These are phyloP conservation scores for Amylocystis lapponica DNA, from an alignment of 768 basidiomycete species.

Conservation along the genomic window DNA sequence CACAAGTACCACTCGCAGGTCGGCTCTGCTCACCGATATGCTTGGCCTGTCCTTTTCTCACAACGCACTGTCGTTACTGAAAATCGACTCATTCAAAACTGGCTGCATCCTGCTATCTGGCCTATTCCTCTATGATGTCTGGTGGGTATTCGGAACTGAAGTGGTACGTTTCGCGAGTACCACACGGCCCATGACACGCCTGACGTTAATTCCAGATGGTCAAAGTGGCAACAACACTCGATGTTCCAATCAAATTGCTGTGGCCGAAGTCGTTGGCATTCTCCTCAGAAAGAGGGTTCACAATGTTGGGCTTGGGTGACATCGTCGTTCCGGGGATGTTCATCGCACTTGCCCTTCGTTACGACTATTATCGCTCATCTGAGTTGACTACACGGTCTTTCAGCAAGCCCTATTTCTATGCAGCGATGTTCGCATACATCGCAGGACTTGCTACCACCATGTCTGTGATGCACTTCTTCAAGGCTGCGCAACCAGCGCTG, in stretches of 20 bases:
- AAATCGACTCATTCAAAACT: slow-evolving; percentile 86
- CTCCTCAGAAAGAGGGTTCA: slow-evolving; percentile 52
- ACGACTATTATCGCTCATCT: slow-evolving; percentile 52
- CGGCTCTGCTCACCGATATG: slow-evolving; percentile 74
- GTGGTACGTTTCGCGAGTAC: slow-evolving; percentile 71
- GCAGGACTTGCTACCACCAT: slow-evolving; percentile 72
- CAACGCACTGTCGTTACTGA: slow-evolving; percentile 72
- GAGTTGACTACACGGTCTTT: slow-evolving; percentile 33
- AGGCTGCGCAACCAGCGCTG: slow-evolving; percentile 83
- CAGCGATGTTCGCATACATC: slow-evolving; percentile 66
- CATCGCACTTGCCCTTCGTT: slow-evolving; percentile 80
- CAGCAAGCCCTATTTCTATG: slow-evolving; percentile 70
- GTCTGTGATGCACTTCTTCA: slow-evolving; percentile 75
- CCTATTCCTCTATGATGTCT: slow-evolving; percentile 90
- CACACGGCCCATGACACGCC: too few relatives aligned
- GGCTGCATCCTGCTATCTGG: slow-evolving; percentile 78
- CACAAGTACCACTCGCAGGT: slow-evolving; percentile 38
- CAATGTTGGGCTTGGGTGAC: slow-evolving; percentile 92
- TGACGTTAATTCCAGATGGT: slow-evolving; percentile 74
- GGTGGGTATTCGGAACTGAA: slow-evolving; percentile 89
- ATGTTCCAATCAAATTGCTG: slow-evolving; percentile 90
- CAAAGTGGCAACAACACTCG: slow-evolving; percentile 82
- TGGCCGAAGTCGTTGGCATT: slow-evolving; percentile 68
- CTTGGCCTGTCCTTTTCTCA: slow-evolving; percentile 71
- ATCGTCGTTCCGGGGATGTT: slow-evolving; percentile 67